Evolutionary conservation across 2,329 filamentous ascomycete species (phyloP).

Genomic region (Ceratocystis eucalypticola): DNA sequence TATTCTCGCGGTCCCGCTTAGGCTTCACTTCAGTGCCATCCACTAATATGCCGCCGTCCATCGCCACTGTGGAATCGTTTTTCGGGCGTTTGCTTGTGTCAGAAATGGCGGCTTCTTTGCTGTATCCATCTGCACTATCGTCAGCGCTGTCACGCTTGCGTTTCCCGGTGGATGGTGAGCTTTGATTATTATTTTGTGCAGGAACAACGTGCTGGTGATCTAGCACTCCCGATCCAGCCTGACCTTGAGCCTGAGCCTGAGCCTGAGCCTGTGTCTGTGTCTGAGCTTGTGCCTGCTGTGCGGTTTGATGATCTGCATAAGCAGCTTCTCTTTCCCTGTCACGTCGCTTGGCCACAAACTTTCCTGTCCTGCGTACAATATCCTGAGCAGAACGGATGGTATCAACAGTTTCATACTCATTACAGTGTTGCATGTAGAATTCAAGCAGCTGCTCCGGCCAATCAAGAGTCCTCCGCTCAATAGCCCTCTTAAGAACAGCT

Average conservation of each 20-base stretch:
- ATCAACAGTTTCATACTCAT: slow-evolving; percentile 73
- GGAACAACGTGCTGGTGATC: background rate
- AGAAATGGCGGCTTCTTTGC: slow-evolving; percentile 30
- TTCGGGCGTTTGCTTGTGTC: slow-evolving; percentile 51
- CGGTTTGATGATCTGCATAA: slow-evolving; percentile 28
- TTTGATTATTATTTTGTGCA: slow-evolving; percentile 11
- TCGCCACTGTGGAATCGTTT: slow-evolving; percentile 25
- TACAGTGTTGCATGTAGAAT: slow-evolving; percentile 65
- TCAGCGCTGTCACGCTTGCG: slow-evolving; percentile 56
- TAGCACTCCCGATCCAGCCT: background rate
- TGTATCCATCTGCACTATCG: slow-evolving; percentile 15
- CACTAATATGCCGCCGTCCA: background rate
- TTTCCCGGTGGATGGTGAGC: slow-evolving; percentile 41
- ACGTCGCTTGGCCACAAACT: slow-evolving; percentile 48
- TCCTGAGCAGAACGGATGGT: slow-evolving; percentile 62
- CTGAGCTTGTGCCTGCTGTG: slow-evolving; percentile 21
- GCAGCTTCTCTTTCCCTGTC: slow-evolving; percentile 49
- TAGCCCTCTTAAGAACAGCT: slow-evolving; percentile 58
- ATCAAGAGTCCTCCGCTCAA: slow-evolving; percentile 49
- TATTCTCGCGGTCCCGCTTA: slow-evolving; percentile 82
- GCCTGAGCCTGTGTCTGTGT: slow-evolving; percentile 21
- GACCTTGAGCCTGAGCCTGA: slow-evolving; percentile 21
- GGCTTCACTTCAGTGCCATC: slow-evolving; percentile 25
- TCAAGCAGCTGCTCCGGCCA: slow-evolving; percentile 66
- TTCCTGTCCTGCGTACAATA: slow-evolving; percentile 55